Evolutionary conservation across 106 monocot species (phyloP).

Genomic region (Acorus gramineus): DNA sequence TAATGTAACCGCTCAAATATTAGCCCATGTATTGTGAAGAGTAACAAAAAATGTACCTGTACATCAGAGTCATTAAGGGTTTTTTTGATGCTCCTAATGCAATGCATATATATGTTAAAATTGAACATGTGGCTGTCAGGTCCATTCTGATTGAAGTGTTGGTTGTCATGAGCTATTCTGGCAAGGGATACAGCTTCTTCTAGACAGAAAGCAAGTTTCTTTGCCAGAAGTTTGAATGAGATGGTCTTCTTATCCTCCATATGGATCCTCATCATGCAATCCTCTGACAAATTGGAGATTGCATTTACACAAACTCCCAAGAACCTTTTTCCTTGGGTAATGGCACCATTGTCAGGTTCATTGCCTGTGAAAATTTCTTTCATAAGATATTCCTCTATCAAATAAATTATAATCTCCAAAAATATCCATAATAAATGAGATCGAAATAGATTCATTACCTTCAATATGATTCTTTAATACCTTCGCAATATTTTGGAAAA

Average conservation of each 20-base stretch:
- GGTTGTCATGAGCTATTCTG: constrained; percentile 38
- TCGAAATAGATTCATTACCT: constrained; percentile 24
- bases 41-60: constrained; percentile 34
- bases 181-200: constrained; percentile 55
- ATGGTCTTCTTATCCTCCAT: constrained; percentile 29
- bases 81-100: constrained; percentile 35
- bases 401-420: neutral
- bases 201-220: constrained; percentile 58
- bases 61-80: constrained; percentile 28
- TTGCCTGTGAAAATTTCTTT: neutral
- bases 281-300: constrained; percentile 31
- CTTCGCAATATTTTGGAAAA: constrained; percentile 37
- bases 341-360: constrained; percentile 16
- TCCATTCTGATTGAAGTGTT: constrained; percentile 11
- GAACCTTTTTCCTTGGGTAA: constrained; percentile 8
- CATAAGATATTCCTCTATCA: neutral
- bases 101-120: constrained; percentile 24
- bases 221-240: constrained; percentile 39
- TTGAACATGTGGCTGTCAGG: constrained; percentile 11
- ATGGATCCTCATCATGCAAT: constrained; percentile 43
- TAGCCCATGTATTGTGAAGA: neutral
- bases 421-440: neutral
- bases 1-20: neutral
- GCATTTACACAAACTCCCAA: constrained; percentile 36
- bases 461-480: constrained; percentile 32